These are phyloP conservation scores for Boletus pseudopeckii DNA, from an alignment of 768 basidiomycete genomes.

Conservation along the genomic window DNA sequence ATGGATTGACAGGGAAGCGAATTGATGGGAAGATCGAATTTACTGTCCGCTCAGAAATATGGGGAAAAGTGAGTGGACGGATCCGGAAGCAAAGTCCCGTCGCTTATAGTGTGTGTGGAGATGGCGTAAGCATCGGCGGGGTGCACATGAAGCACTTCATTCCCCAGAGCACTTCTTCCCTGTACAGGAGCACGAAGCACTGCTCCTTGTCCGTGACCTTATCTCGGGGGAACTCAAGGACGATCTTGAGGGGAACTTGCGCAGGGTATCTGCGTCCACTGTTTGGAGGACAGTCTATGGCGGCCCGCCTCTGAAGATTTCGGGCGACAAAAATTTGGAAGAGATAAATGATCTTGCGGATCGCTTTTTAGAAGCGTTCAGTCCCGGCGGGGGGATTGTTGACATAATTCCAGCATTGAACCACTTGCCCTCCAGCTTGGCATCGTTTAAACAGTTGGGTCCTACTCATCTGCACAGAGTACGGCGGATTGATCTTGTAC, in stretches of 20 bases:
- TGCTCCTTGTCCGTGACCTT: slow-evolving; percentile 5
- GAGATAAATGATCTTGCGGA: slow-evolving; percentile 4
- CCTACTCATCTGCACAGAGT: neutral
- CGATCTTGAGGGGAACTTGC: slow-evolving; percentile 5
- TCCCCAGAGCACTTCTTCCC: neutral
- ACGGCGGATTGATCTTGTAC: neutral
- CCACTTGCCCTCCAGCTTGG: slow-evolving; percentile 1
- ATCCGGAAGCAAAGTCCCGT: neutral
- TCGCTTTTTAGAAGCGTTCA: neutral
- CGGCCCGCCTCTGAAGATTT: slow-evolving; percentile 2
- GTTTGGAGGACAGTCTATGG: slow-evolving; percentile 6
- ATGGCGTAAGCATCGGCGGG: slow-evolving; percentile 7
- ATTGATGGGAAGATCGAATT: slow-evolving; percentile 2
- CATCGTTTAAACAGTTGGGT: slow-evolving; percentile 10
- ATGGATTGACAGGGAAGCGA: neutral
- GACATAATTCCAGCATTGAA: slow-evolving; percentile 4
- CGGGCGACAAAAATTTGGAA: slow-evolving; percentile 3
- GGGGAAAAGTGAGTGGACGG: slow-evolving; percentile 4
- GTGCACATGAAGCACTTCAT: slow-evolving; percentile 4
- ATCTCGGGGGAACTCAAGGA: neutral
- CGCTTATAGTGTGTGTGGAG: neutral
- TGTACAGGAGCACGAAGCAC: slow-evolving; percentile 8
- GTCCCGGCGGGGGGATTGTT: slow-evolving; percentile 6
- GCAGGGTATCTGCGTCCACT: slow-evolving; percentile 4
- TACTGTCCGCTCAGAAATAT: slow-evolving; percentile 5